phyloP scores from a whole-genome alignment of 805 yeast species.

The Zygosaccharomyces bisporus region DNA sequence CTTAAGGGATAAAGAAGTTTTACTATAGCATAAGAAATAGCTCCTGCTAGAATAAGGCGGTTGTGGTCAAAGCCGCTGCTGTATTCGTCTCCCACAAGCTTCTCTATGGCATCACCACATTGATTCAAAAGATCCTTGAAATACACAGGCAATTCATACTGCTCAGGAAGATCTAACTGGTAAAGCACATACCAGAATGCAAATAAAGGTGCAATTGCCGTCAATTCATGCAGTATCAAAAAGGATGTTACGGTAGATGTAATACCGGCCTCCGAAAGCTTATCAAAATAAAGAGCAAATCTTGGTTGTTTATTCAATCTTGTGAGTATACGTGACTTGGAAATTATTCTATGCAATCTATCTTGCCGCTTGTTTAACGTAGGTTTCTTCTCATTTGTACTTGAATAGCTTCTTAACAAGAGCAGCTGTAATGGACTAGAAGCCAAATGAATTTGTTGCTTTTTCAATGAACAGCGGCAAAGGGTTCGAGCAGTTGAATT shows the following conservation, averaged over 20 bases:
- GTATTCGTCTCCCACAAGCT: constrained; percentile 41
- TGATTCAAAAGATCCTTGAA: constrained; percentile 44
- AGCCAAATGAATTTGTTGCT: neutral
- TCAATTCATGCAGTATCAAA: constrained; percentile 63
- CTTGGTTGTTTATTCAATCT: constrained; percentile 28
- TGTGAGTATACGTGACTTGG: constrained; percentile 27
- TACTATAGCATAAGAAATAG: constrained; percentile 67
- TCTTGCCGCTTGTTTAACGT: constrained; percentile 12
- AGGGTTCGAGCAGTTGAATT: too few relatives aligned
- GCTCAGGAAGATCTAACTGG: constrained; percentile 41
- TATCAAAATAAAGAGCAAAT: constrained; percentile 27
- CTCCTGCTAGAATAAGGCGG: constrained; percentile 62
- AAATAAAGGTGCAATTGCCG: constrained; percentile 69
- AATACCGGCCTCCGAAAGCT: constrained; percentile 31
- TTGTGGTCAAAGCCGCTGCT: constrained; percentile 43
- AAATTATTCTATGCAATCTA: constrained; percentile 22
- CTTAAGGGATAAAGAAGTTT: constrained; percentile 43
- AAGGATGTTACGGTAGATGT: constrained; percentile 50
- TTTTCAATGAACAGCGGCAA: too few relatives aligned
- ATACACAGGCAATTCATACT: constrained; percentile 23
- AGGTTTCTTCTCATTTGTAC: constrained; percentile 3
- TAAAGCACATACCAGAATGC: constrained; percentile 66
- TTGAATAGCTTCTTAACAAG: constrained; percentile 7
- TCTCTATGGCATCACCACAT: constrained; percentile 57
- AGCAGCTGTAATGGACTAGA: constrained; percentile 2